phyloP scores from a whole-genome alignment of 208 protist species.

The Blastocrithidia nonstop region DNA sequence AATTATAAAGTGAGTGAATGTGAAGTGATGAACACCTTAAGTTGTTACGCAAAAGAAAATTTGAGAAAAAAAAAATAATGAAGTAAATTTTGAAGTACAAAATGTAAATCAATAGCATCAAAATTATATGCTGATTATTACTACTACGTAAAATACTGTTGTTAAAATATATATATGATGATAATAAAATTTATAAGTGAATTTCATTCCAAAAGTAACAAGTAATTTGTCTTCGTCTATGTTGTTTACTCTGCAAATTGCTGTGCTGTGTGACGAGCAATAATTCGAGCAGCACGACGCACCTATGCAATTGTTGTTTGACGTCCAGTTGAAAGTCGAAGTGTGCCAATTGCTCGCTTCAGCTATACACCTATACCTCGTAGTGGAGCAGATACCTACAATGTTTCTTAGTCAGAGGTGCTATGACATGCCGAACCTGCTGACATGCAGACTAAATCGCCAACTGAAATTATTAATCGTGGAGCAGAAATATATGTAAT shows the following conservation, averaged over 20 bases:
- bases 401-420: slow-evolving; percentile 15
- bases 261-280: slow-evolving; percentile 52
- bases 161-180: neutral
- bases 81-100: neutral
- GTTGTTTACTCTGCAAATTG: slow-evolving; percentile 54
- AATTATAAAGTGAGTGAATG: too few relatives aligned
- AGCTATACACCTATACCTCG: slow-evolving; percentile 36
- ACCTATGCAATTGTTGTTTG: slow-evolving; percentile 49
- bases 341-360: slow-evolving; percentile 46
- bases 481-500: slow-evolving; percentile 60
- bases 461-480: slow-evolving; percentile 36
- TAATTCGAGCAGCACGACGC: slow-evolving; percentile 41
- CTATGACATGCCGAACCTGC: slow-evolving; percentile 78
- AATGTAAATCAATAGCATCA: too few relatives aligned
- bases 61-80: neutral
- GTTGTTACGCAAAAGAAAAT: neutral
- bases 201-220: too few relatives aligned
- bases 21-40: neutral
- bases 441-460: slow-evolving; percentile 66
- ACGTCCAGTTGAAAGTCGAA: slow-evolving; percentile 62
- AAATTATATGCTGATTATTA: too few relatives aligned
- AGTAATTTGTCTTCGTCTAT: neutral
- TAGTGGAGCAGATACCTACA: slow-evolving; percentile 52
- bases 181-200: slow-evolving; percentile 3
- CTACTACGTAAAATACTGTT: too few relatives aligned